Conservation (phyloP, 352 stramenopile species). For the Globisporangium barbulae region DNA sequence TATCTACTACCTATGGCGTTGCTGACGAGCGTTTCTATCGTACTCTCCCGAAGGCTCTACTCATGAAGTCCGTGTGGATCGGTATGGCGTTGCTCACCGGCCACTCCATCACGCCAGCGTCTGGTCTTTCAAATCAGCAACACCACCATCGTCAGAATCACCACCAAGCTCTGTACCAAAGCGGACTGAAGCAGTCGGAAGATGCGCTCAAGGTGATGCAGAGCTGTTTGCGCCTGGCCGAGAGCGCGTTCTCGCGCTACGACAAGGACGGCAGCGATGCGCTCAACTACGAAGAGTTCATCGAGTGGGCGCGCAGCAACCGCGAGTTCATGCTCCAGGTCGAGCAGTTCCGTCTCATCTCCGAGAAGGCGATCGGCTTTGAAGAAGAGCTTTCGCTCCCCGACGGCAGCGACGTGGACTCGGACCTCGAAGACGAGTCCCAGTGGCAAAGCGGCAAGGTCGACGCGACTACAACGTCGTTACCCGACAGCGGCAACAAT, state of each 20-base stretch:
- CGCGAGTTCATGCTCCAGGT: slow-evolving; percentile 85
- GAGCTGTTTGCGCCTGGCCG: slow-evolving; percentile 44
- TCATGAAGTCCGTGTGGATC: slow-evolving; percentile 80
- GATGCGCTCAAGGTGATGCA: slow-evolving; percentile 32
- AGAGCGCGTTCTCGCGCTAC: slow-evolving; percentile 52
- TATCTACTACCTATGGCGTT: not conserved
- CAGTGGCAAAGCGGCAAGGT: slow-evolving; percentile 12
- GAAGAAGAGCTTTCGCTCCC: slow-evolving; percentile 62
- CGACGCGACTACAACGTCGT: not conserved
- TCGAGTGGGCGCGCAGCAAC: slow-evolving; percentile 80
- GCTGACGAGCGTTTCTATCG: not conserved
- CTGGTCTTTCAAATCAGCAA: slow-evolving; percentile 1
- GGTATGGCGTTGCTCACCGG: slow-evolving; percentile 67
- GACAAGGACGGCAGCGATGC: slow-evolving; percentile 39
- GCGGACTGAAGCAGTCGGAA: not conserved
- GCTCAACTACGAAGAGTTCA: slow-evolving; percentile 76
- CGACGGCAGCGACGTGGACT: slow-evolving; percentile 70
- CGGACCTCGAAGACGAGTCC: slow-evolving; percentile 59
- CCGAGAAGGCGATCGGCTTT: slow-evolving; percentile 60
- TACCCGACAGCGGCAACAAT: not conserved
- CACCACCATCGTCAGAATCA: not conserved
- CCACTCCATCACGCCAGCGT: slow-evolving; percentile 6
- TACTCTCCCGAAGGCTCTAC: slow-evolving; percentile 34
- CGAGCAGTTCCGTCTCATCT: slow-evolving; percentile 70
- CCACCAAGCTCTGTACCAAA: slow-evolving; percentile 6